These are phyloP conservation scores for Fusarium vanettenii DNA, from an alignment of 2,329 filamentous ascomycete species.

Conservation along the genomic window DNA sequence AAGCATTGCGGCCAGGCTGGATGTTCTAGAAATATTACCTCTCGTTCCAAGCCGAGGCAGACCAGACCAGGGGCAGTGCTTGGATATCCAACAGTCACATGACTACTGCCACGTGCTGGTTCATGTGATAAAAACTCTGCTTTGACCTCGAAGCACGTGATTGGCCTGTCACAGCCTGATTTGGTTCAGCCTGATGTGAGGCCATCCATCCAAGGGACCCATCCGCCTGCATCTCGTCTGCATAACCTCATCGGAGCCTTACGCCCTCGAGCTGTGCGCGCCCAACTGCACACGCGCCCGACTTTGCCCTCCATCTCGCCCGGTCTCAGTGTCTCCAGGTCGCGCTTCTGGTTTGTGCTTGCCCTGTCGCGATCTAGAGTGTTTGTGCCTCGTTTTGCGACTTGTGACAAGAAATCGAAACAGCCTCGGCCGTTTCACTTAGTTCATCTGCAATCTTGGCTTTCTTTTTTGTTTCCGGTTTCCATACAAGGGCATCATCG, in stretches of 20 bases:
- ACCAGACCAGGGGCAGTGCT: constrained; percentile 8
- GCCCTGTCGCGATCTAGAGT: constrained; percentile 29
- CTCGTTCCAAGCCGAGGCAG: neutral
- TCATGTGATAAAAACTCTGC: neutral
- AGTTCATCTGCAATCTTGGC: constrained; percentile 26
- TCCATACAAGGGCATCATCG: neutral
- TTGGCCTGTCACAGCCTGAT: constrained; percentile 30
- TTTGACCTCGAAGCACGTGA: constrained; percentile 20
- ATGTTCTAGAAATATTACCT: constrained; percentile 19
- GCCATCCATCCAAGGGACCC: constrained; percentile 31
- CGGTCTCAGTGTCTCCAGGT: constrained; percentile 30
- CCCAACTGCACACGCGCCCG: constrained; percentile 43
- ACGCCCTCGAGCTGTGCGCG: constrained; percentile 40
- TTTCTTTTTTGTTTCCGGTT: constrained; percentile 16
- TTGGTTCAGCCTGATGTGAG: constrained; percentile 40
- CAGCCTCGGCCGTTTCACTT: constrained; percentile 34
- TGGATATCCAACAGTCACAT: neutral
- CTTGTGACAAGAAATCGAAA: constrained; percentile 33
- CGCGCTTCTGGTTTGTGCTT: constrained; percentile 37
- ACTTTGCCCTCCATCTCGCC: constrained; percentile 31
- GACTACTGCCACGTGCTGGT: fast-evolving
- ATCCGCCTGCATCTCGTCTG: constrained; percentile 41
- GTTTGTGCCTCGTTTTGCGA: constrained; percentile 37
- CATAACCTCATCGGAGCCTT: constrained; percentile 41
- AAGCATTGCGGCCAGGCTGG: constrained; percentile 2